Percentiles rank a stretch among this genome's conserved stretches.
Conservation (phyloP, 495 filamentous ascomycete genomes). For the Bryoglossum gracile region DNA sequence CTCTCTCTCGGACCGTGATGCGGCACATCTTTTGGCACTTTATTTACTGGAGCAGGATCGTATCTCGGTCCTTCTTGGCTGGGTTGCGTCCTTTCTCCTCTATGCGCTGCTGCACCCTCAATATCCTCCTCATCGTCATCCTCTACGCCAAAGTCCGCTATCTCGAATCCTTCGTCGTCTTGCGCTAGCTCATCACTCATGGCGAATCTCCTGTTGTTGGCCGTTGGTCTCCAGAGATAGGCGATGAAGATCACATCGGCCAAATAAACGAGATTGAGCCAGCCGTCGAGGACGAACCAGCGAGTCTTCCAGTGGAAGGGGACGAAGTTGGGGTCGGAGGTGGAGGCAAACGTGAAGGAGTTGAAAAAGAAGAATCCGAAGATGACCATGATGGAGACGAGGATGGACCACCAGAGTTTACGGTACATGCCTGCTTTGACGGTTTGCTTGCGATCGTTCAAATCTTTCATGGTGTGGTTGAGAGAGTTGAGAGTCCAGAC, state of each 20-base stretch:
- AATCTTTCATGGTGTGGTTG: constrained; percentile 90
- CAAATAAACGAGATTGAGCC: constrained; percentile 95
- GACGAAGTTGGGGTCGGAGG: constrained; percentile 75
- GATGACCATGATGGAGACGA: constrained; percentile 86
- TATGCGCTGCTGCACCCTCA: constrained; percentile 57
- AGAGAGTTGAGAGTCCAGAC: constrained; percentile 98
- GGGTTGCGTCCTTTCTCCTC: constrained; percentile 31
- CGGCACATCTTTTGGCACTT: constrained; percentile 7
- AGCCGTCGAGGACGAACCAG: constrained; percentile 97
- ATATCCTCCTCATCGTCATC: constrained; percentile 63
- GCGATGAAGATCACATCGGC: constrained; percentile 85
- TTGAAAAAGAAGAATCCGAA: constrained; percentile 96
- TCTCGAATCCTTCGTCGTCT: constrained; percentile 93
- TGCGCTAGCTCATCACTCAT: constrained; percentile 99
- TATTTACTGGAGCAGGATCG: constrained; percentile 21
- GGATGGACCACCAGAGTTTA: constrained; percentile 97
- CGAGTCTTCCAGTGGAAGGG: constrained; percentile 92
- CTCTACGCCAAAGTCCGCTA: constrained; percentile 77
- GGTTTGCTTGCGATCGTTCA: constrained; percentile 87
- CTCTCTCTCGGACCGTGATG: constrained; percentile 49
- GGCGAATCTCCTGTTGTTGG: constrained; percentile 93
- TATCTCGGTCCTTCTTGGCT: constrained; percentile 32
- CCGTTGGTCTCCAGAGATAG: constrained; percentile 96
- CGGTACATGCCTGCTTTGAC: constrained; percentile 89
- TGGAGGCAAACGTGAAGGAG: constrained; percentile 84